Evolutionary conservation across 2,329 filamentous ascomycete species (phyloP).

Genomic region (Neonectria ditissima): DNA sequence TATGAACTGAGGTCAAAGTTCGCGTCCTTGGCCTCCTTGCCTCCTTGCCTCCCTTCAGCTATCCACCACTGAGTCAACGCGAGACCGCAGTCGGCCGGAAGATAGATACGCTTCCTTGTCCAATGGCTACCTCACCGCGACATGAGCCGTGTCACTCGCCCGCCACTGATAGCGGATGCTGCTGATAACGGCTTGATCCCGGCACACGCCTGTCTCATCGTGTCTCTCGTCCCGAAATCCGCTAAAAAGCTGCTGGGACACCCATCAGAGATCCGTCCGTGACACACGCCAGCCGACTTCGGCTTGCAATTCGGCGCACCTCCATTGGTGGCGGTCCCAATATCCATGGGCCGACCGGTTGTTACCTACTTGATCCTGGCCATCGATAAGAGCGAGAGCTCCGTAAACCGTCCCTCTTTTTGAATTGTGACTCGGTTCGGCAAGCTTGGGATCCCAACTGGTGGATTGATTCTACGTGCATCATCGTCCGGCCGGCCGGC

Average conservation of each 20-base stretch:
- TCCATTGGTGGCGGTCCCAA: constrained; percentile 38
- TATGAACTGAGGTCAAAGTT: constrained; percentile 31
- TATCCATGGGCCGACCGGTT: constrained; percentile 24
- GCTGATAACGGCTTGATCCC: constrained; percentile 20
- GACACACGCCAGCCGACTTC: constrained; percentile 40
- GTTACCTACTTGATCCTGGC: constrained; percentile 35
- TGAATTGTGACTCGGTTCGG: constrained; percentile 1
- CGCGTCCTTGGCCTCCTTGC: not conserved
- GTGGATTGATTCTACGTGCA: constrained; percentile 1
- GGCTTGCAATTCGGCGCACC: constrained; percentile 39
- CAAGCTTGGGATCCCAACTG: constrained; percentile 7
- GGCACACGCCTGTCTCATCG: constrained; percentile 15
- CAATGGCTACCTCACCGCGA: not conserved
- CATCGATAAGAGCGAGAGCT: constrained; percentile 44
- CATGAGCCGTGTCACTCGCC: constrained; percentile 28
- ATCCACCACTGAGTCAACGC: constrained; percentile 31
- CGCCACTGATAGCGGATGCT: constrained; percentile 17
- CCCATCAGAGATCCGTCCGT: constrained; percentile 7
- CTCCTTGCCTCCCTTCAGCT: constrained; percentile 4
- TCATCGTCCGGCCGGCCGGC: constrained; percentile 9
- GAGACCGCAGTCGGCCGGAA: constrained; percentile 27
- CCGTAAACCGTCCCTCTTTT: constrained; percentile 4
- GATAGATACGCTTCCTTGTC: not conserved
- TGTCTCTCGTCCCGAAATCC: constrained; percentile 5
- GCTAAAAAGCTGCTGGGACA: constrained; percentile 11